Evolutionary conservation across 1,284 basidiomycete species (phyloP).

Genomic region (Thecaphora thlaspeos): DNA sequence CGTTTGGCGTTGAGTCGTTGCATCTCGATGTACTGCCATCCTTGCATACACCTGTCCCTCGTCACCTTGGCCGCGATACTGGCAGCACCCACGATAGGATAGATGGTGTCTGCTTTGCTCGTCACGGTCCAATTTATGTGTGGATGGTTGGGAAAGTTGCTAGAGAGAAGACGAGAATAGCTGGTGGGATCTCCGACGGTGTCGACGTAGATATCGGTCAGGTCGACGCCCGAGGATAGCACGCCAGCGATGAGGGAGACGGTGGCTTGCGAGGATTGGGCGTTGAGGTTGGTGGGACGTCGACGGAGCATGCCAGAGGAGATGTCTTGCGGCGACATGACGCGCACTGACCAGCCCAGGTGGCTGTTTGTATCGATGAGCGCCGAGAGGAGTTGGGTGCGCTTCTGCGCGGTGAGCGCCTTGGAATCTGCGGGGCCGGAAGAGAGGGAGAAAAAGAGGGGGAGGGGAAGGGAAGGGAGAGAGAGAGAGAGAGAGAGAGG

Average conservation of each 20-base stretch:
- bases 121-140: conserved; percentile 75
- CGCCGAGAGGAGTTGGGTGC: conserved; percentile 54
- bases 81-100: conserved; percentile 94
- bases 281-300: conserved; percentile 84
- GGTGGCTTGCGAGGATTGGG: conserved; percentile 88
- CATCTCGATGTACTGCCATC: conserved; percentile 67
- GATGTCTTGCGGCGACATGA: conserved; percentile 83
- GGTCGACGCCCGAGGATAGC: conserved; percentile 72
- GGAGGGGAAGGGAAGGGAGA: too few species aligned
- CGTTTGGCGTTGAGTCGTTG: not conserved
- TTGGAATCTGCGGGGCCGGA: conserved; percentile 73
- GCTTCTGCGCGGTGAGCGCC: conserved; percentile 68
- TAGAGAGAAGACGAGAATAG: conserved; percentile 65
- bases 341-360: conserved; percentile 75
- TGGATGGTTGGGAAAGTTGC: conserved; percentile 41
- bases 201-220: conserved; percentile 95
- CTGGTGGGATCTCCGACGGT: conserved; percentile 84
- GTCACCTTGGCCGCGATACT: conserved; percentile 97
- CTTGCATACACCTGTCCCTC: conserved; percentile 82
- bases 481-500: too few species aligned
- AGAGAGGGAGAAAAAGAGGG: not conserved
- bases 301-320: conserved; percentile 84
- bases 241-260: conserved; percentile 81
- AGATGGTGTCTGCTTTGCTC: conserved; percentile 89
- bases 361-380: conserved; percentile 36